Percentiles rank a stretch among this genome's conserved stretches.
phyloP scores from a whole-genome alignment of 495 filamentous ascomycete species.

The Xylaria castorea region DNA sequence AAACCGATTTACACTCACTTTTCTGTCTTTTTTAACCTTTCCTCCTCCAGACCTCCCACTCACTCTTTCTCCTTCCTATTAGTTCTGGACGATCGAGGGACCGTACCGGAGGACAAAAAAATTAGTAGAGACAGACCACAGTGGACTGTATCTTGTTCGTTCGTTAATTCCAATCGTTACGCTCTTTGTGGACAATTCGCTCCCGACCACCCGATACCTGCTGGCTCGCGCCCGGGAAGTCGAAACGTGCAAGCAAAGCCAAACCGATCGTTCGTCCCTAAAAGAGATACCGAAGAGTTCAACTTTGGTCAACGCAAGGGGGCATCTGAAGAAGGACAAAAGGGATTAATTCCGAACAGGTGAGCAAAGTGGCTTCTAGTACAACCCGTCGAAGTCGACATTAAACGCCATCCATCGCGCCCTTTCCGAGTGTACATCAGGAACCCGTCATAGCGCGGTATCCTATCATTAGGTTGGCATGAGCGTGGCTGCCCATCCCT shows the following conservation, averaged over 20 bases:
- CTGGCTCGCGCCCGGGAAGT: slow-evolving; percentile 2
- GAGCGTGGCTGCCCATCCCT: slow-evolving; percentile 15
- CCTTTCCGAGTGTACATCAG: not conserved
- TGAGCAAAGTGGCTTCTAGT: slow-evolving; percentile 13
- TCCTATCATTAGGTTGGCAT: not conserved
- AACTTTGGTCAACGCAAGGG: not conserved
- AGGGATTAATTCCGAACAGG: slow-evolving; percentile 9
- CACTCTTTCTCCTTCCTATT: slow-evolving; percentile 34
- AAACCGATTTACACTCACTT: slow-evolving; percentile 44
- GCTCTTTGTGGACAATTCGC: slow-evolving; percentile 6
- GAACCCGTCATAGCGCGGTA: slow-evolving; percentile 1
- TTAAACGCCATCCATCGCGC: not conserved
- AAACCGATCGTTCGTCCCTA: slow-evolving; percentile 7
- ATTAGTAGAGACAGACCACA: slow-evolving; percentile 23
- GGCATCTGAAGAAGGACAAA: not conserved
- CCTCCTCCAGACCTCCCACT: slow-evolving; percentile 32
- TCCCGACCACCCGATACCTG: slow-evolving; percentile 3
- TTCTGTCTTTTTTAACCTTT: slow-evolving; percentile 31
- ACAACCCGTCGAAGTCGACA: not conserved
- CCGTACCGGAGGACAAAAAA: slow-evolving; percentile 7
- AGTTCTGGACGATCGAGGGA: slow-evolving; percentile 13
- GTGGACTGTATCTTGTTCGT: slow-evolving; percentile 34
- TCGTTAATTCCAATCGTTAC: slow-evolving; percentile 39
- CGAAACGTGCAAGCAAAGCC: slow-evolving; percentile 16
- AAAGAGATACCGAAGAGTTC: not conserved